phyloP scores from a whole-genome alignment of 768 basidiomycete species.

The Phlebiopsis flavidoalba region DNA sequence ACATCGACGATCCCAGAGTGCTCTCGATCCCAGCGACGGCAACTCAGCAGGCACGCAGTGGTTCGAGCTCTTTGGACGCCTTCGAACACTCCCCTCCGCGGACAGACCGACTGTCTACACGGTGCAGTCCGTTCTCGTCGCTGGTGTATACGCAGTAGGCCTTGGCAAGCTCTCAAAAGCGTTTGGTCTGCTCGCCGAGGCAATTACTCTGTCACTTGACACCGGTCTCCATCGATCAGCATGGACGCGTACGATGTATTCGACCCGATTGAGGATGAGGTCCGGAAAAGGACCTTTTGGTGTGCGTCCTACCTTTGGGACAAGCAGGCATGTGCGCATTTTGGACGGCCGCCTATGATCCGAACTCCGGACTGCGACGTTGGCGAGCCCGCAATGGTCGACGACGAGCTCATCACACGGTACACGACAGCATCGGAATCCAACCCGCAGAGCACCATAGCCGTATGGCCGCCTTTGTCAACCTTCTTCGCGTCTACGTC shows the following conservation, averaged over 20 bases:
- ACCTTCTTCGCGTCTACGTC: conserved; percentile 72
- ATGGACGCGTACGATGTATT: conserved; percentile 83
- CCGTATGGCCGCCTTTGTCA: conserved; percentile 78
- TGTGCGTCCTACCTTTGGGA: conserved; percentile 90
- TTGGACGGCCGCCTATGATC: conserved; percentile 85
- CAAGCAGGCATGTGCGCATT: conserved; percentile 85
- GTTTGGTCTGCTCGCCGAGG: conserved; percentile 80
- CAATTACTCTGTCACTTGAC: conserved; percentile 83
- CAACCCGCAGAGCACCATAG: conserved; percentile 72
- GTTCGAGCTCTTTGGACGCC: conserved; percentile 83
- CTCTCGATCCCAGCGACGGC: conserved; percentile 74
- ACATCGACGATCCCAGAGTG: conserved; percentile 89
- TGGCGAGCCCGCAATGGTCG: conserved; percentile 78
- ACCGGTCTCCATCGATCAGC: conserved; percentile 85
- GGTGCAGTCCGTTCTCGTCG: conserved; percentile 84
- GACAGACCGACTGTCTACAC: conserved; percentile 90
- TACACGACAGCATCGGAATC: conserved; percentile 56
- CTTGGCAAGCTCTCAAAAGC: conserved; percentile 85
- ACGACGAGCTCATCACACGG: conserved; percentile 84
- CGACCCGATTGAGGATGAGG: conserved; percentile 85
- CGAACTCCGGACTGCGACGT: conserved; percentile 90
- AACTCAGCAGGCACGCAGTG: conserved; percentile 88
- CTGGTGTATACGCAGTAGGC: conserved; percentile 91
- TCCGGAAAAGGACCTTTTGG: conserved; percentile 94
- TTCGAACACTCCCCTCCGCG: conserved; percentile 84